These are phyloP conservation scores for Fusarium sp. DNA, from an alignment of 2,329 filamentous ascomycete species.

Conservation along the genomic window DNA sequence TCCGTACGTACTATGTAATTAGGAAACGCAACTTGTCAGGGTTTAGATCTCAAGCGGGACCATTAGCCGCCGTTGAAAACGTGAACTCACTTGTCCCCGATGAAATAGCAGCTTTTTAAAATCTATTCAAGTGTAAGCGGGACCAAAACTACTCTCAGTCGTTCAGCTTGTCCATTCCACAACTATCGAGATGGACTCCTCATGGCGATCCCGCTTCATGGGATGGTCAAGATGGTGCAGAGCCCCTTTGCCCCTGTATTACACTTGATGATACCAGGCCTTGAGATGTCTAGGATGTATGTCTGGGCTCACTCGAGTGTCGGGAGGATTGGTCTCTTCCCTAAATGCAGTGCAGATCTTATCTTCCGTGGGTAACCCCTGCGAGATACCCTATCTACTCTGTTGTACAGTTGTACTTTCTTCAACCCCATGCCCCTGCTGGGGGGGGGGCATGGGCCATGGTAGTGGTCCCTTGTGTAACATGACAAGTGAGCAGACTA, in stretches of 20 bases:
- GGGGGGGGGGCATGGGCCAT: not conserved
- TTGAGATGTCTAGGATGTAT: not conserved
- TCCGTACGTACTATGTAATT: no score
- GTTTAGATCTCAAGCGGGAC: not conserved
- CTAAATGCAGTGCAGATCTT: not conserved
- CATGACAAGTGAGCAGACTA: slow-evolving; percentile 10
- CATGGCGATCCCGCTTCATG: not conserved
- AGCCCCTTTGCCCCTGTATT: not conserved
- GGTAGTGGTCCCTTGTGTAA: slow-evolving; percentile 3
- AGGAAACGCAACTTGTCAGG: not conserved
- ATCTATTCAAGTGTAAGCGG: not conserved
- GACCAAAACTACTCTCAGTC: not conserved
- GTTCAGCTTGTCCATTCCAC: not conserved
- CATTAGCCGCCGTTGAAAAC: no score
- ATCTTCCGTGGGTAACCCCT: not conserved
- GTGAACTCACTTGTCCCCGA: not conserved
- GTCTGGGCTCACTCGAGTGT: not conserved
- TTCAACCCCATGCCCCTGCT: not conserved
- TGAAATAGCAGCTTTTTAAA: not conserved
- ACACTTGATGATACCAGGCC: not conserved
- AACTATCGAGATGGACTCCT: not conserved
- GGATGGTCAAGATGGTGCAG: not conserved
- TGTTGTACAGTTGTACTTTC: not conserved
- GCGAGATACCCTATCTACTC: slow-evolving; percentile 1
- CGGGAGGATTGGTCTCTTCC: not conserved